These are phyloP conservation scores for Xylariaceae sp. DNA, from an alignment of 2,329 filamentous ascomycete species.

Conservation along the genomic window DNA sequence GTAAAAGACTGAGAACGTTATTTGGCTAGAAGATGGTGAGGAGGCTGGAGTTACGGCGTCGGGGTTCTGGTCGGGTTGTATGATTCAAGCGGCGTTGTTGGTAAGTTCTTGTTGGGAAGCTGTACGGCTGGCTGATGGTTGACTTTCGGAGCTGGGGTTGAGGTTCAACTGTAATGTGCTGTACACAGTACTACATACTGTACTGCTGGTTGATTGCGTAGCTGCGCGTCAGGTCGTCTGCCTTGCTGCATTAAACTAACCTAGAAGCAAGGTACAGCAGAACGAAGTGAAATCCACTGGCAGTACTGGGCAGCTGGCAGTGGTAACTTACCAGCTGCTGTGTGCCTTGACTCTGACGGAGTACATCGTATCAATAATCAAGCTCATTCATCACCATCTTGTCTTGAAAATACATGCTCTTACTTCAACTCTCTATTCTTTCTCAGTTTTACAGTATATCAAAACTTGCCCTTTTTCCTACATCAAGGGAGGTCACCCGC, in stretches of 20 bases:
- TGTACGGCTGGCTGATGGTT: conserved; percentile 4
- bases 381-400: conserved; percentile 2
- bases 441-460: too few species aligned
- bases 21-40: conserved; percentile 5
- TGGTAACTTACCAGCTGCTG: conserved; percentile 5
- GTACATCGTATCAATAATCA: too few species aligned
- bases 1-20: conserved; percentile 5
- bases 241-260: conserved; percentile 8
- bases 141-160: conserved; percentile 13
- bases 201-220: conserved; percentile 2
- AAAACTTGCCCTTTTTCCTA: too few species aligned
- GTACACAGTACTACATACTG: not conserved
- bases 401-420: not conserved
- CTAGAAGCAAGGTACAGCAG: not conserved
- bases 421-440: too few species aligned
- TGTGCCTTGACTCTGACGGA: too few species aligned
- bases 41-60: not conserved
- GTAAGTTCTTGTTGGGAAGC: too few species aligned
- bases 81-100: conserved; percentile 6
- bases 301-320: not conserved
- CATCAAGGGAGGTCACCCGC: too few species aligned
- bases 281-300: too few species aligned
- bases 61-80: conserved; percentile 13
- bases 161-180: conserved; percentile 12
- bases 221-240: conserved; percentile 28